Conservation (phyloP, 257 asterid genomes). For the Lithospermum erythrorhizon region DNA sequence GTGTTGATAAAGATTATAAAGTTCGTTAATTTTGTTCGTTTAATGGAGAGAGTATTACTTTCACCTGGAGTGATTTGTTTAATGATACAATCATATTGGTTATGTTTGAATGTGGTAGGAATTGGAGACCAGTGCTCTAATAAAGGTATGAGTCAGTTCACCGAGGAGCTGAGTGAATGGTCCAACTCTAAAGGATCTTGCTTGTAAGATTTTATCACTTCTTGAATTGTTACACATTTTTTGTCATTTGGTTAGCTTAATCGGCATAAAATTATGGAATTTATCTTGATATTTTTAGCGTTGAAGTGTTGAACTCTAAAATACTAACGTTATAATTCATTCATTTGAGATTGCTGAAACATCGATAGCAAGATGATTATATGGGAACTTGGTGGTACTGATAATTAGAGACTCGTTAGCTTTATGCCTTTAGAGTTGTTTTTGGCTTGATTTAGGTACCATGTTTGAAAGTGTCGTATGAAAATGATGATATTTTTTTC, state of each 20-base stretch:
- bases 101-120: conserved; percentile 30
- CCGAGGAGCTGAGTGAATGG: conserved; percentile 51
- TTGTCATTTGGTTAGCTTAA: neutral
- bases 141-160: conserved; percentile 60
- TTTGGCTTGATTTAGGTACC: neutral
- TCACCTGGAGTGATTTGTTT: too few species aligned
- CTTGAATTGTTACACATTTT: neutral
- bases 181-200: conserved; percentile 67
- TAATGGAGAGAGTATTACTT: too few species aligned
- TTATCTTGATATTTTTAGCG: neutral
- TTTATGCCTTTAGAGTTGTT: too few species aligned
- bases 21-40: too few species aligned
- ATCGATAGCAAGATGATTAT: too few species aligned
- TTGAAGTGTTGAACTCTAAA: neutral
- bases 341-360: too few species aligned
- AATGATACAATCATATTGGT: too few species aligned
- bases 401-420: too few species aligned
- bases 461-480: too few species aligned
- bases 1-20: too few species aligned
- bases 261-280: neutral
- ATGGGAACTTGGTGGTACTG: too few species aligned
- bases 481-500: neutral
- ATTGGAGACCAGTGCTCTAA: conserved; percentile 89
- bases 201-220: conserved; percentile 29
- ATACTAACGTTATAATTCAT: too few species aligned